Conservation (phyloP, 768 basidiomycete genomes). For the Hebeloma cylindrosporum region DNA sequence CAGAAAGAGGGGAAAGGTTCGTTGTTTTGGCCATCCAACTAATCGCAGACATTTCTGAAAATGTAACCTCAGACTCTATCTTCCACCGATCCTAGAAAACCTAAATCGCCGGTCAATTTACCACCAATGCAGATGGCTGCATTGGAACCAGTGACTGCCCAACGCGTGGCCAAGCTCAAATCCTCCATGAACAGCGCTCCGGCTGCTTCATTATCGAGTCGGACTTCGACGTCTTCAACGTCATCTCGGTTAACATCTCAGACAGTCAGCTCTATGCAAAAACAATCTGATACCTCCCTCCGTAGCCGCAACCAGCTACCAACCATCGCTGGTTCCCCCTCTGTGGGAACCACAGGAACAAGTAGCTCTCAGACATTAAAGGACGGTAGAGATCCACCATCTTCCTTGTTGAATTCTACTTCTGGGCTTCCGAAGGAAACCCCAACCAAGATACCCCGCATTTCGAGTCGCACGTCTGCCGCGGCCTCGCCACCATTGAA, state of each 20-base stretch:
- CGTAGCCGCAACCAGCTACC: constrained; percentile 76
- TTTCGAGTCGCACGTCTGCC: constrained; percentile 81
- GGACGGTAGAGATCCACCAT: constrained; percentile 57
- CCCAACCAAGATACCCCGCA: constrained; percentile 90
- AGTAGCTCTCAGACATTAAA: constrained; percentile 48
- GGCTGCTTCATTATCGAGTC: constrained; percentile 36
- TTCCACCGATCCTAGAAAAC: constrained; percentile 76
- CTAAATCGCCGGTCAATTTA: constrained; percentile 64
- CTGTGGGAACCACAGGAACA: constrained; percentile 64
- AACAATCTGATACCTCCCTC: constrained; percentile 80
- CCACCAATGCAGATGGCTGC: constrained; percentile 93
- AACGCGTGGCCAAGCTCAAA: constrained; percentile 83
- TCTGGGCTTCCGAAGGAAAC: constrained; percentile 72
- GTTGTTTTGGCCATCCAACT: constrained; percentile 18
- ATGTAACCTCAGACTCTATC: constrained; percentile 66
- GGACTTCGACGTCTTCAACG: constrained; percentile 43
- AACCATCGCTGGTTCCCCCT: constrained; percentile 93
- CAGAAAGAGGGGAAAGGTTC: constrained; percentile 88
- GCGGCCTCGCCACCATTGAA: constrained; percentile 71
- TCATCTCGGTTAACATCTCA: constrained; percentile 75
- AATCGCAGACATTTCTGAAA: constrained; percentile 10
- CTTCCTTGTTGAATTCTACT: constrained; percentile 51
- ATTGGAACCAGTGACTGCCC: constrained; percentile 76
- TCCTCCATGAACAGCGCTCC: constrained; percentile 48
- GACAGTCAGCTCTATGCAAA: constrained; percentile 84